Conservation (phyloP, 495 filamentous ascomycete species). For the Jackrogersella minutella region DNA sequence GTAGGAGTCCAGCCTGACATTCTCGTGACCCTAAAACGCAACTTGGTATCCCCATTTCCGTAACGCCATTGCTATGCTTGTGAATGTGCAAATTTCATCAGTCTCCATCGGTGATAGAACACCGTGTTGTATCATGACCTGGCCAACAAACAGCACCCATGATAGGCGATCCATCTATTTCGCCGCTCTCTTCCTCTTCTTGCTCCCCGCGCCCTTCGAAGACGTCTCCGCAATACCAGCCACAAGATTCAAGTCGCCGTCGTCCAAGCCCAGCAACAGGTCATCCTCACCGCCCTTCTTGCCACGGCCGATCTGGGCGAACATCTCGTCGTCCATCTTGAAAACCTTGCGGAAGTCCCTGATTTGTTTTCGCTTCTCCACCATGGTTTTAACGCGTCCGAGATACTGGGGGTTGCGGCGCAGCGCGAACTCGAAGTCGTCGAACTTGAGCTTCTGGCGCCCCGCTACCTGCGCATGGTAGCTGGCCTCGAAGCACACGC, state of each 20-base stretch:
- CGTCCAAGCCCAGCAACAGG: slow-evolving; percentile 32
- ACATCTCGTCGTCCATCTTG: slow-evolving; percentile 51
- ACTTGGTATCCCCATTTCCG: slow-evolving; percentile 34
- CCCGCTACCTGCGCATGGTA: slow-evolving; percentile 80
- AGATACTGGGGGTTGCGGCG: slow-evolving; percentile 84
- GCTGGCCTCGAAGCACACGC: slow-evolving; percentile 87
- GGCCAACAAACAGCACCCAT: background rate
- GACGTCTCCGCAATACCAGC: slow-evolving; percentile 23
- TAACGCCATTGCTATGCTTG: slow-evolving; percentile 44
- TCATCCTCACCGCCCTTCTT: slow-evolving; percentile 1
- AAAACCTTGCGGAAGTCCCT: slow-evolving; percentile 78
- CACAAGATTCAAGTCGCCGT: slow-evolving; percentile 38
- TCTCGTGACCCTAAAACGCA: slow-evolving; percentile 31
- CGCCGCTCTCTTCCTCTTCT: slow-evolving; percentile 48
- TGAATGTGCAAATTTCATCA: slow-evolving; percentile 23
- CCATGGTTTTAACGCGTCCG: slow-evolving; percentile 86
- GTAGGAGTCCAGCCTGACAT: background rate
- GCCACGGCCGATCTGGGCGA: slow-evolving; percentile 39
- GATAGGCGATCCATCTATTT: slow-evolving; percentile 34
- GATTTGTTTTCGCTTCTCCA: slow-evolving; percentile 81
- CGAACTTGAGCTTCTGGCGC: slow-evolving; percentile 95
- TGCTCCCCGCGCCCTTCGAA: slow-evolving; percentile 46
- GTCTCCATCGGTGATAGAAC: background rate
- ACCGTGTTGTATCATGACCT: background rate
- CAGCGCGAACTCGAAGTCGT: slow-evolving; percentile 94